Percentiles rank a stretch among this genome's conserved stretches.
phyloP scores from a whole-genome alignment of 805 yeast genomes.

The Spathaspora girioi region DNA sequence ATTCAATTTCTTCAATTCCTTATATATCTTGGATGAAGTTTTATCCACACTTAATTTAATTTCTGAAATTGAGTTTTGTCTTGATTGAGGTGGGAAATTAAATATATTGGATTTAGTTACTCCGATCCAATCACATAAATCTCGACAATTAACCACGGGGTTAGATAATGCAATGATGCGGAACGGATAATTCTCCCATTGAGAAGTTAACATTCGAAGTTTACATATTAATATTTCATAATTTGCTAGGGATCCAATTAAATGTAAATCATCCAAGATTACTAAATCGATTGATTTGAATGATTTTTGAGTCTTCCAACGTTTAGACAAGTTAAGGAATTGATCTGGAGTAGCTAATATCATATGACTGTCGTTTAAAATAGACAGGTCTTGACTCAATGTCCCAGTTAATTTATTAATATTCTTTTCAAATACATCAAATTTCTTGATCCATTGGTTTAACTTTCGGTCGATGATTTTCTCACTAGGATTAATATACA shows the following conservation, averaged over 20 bases:
- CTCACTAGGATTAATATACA: conserved; percentile 67
- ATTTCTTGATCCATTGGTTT: conserved; percentile 52
- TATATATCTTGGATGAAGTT: conserved; percentile 3
- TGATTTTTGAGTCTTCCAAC: conserved; percentile 78
- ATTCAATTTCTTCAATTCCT: conserved; percentile 3
- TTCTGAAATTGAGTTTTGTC: conserved; percentile 51
- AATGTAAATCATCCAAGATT: conserved; percentile 72
- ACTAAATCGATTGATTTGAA: conserved; percentile 65
- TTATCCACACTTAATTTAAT: conserved; percentile 45
- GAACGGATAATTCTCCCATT: conserved; percentile 48
- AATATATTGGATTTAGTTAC: conserved; percentile 55
- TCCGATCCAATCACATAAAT: conserved; percentile 85
- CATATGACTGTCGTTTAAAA: conserved; percentile 60
- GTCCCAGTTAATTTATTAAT: conserved; percentile 58
- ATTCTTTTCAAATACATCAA: conserved; percentile 46
- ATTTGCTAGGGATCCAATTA: conserved; percentile 53
- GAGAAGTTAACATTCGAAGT: conserved; percentile 64
- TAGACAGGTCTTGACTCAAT: conserved; percentile 46
- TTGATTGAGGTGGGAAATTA: conserved; percentile 66
- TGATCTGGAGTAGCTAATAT: conserved; percentile 76
- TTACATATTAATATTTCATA: conserved; percentile 75
- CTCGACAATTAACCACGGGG: conserved; percentile 71
- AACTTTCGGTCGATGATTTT: conserved; percentile 46
- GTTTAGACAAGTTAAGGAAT: conserved; percentile 66
- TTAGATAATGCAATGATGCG: conserved; percentile 70